phyloP scores from a whole-genome alignment of 2,329 filamentous ascomycete genomes.

The Penicillium expansum region DNA sequence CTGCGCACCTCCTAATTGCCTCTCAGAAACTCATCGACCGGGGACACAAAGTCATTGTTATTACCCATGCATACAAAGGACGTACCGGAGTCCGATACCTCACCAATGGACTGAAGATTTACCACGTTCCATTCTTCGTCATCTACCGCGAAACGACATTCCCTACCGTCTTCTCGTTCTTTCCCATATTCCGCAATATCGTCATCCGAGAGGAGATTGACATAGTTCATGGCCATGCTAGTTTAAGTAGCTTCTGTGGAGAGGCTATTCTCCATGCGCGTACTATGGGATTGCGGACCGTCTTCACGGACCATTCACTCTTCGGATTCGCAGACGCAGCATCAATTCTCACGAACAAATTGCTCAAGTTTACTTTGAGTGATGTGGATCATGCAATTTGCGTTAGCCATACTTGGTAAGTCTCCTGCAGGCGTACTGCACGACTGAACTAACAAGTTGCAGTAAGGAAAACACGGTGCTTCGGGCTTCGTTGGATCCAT shows the following conservation, averaged over 20 bases:
- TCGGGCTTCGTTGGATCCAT: constrained; percentile 85
- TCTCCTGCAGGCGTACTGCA: background rate
- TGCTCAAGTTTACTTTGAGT: constrained; percentile 92
- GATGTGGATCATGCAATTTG: constrained; percentile 98
- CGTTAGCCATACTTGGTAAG: constrained; percentile 93
- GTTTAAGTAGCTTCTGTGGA: constrained; percentile 86
- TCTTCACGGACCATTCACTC: constrained; percentile 95
- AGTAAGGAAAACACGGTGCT: constrained; percentile 98
- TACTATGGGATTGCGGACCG: constrained; percentile 93
- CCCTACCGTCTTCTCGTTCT: constrained; percentile 97
- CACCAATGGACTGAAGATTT: constrained; percentile 97
- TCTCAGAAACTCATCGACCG: constrained; percentile 85
- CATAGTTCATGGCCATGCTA: constrained; percentile 97
- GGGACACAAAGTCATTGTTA: constrained; percentile 95
- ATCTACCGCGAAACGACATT: constrained; percentile 93
- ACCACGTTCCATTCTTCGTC: constrained; percentile 93
- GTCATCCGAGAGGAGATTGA: constrained; percentile 91
- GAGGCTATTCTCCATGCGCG: constrained; percentile 92
- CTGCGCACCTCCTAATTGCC: constrained; percentile 9
- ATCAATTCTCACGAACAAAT: constrained; percentile 94
- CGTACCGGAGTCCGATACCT: constrained; percentile 91
- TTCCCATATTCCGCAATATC: constrained; percentile 96
- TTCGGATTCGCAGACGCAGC: constrained; percentile 96
- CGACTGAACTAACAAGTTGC: background rate
- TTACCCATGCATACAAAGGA: constrained; percentile 91